A percentile compares a stretch with the other conserved stretches of the same genome.
phyloP scores from a whole-genome alignment of 768 basidiomycete species.

The Pisolithus sp. region DNA sequence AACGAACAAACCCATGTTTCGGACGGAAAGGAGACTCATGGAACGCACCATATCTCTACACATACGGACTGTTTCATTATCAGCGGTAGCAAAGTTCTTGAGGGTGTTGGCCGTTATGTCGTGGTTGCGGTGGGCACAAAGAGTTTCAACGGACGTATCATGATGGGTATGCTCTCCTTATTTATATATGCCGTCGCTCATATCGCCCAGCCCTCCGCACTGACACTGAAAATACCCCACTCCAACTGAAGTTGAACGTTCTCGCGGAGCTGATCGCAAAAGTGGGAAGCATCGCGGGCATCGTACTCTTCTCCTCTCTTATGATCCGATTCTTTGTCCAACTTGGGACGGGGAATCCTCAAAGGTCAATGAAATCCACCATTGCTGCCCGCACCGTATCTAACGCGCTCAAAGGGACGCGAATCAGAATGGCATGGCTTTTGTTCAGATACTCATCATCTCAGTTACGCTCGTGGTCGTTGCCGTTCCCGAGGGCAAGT shows the following conservation, averaged over 20 bases:
- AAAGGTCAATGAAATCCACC: constrained; percentile 34
- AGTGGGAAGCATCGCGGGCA: constrained; percentile 75
- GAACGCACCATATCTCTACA: constrained; percentile 19
- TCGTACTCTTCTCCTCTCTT: constrained; percentile 71
- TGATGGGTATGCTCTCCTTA: constrained; percentile 70
- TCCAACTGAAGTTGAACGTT: constrained; percentile 87
- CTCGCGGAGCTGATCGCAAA: constrained; percentile 97
- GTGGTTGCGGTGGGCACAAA: constrained; percentile 88
- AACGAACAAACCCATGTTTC: constrained; percentile 22
- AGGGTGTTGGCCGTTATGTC: constrained; percentile 91
- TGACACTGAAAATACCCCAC: constrained; percentile 83
- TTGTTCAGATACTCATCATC: constrained; percentile 91
- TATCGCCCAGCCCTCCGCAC: constrained; percentile 64
- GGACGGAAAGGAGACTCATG: constrained; percentile 4
- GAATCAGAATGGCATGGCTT: constrained; percentile 80
- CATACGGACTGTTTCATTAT: constrained; percentile 91
- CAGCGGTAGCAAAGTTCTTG: constrained; percentile 87
- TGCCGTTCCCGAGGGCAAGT: constrained; percentile 75
- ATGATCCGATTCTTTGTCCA: constrained; percentile 96
- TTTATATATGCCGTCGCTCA: background rate
- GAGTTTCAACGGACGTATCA: constrained; percentile 94
- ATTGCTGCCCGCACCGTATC: constrained; percentile 4
- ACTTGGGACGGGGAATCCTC: constrained; percentile 55
- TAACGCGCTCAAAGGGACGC: constrained; percentile 42
- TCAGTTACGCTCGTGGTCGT: constrained; percentile 88